Evolutionary conservation across 148 eudicot species (phyloP).

Genomic region (Diospyros kaki): DNA sequence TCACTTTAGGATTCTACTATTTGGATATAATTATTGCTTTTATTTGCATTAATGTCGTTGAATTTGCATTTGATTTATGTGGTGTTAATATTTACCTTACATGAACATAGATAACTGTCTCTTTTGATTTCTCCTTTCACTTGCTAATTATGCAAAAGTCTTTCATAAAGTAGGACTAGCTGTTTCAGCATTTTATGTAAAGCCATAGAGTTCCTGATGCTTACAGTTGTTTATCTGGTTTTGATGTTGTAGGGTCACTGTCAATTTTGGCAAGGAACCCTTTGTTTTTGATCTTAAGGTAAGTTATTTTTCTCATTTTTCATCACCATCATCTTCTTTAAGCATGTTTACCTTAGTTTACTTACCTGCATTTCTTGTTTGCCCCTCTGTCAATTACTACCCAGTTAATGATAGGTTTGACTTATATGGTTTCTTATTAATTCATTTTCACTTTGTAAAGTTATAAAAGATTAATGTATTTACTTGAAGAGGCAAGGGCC

Average conservation of each 20-base stretch:
- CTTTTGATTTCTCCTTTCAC: no score
- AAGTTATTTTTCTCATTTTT: conserved; percentile 20
- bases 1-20: no score
- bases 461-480: background rate
- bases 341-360: background rate
- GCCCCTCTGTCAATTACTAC: background rate
- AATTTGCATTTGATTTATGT: no score
- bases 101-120: no score
- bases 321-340: background rate
- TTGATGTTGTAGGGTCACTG: conserved; percentile 56
- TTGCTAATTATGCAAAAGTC: no score
- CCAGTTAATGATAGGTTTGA: background rate
- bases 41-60: no score
- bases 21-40: no score
- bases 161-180: no score
- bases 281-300: conserved; percentile 83
- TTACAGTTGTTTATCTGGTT: background rate
- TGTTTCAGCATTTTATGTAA: no score
- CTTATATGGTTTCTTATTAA: background rate
- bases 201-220: background rate
- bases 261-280: conserved; percentile 85
- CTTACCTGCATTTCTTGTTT: background rate
- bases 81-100: no score
- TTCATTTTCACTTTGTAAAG: background rate
- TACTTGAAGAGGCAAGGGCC: background rate